phyloP scores from a whole-genome alignment of 2,329 filamentous ascomycete genomes.

The Botrytis fabae region DNA sequence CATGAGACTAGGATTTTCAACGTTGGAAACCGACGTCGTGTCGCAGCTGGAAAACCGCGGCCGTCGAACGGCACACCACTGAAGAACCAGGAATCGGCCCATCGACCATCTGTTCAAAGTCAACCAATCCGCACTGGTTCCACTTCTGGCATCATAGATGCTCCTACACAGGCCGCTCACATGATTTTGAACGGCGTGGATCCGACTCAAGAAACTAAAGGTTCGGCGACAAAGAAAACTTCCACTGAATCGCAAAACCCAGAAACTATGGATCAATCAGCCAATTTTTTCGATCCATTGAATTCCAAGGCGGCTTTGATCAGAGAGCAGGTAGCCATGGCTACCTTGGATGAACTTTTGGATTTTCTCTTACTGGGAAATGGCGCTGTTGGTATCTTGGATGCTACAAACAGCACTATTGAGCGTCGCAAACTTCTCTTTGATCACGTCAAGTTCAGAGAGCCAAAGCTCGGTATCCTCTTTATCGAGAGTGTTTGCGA shows the following conservation, averaged over 20 bases:
- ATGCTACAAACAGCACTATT: conserved; percentile 95
- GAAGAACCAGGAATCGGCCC: conserved; percentile 25
- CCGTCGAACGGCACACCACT: conserved; percentile 27
- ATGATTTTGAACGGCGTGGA: conserved; percentile 56
- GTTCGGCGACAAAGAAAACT: conserved; percentile 21
- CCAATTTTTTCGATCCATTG: conserved; percentile 88
- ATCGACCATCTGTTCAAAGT: not conserved
- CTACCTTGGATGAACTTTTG: conserved; percentile 87
- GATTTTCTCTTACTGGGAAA: conserved; percentile 82
- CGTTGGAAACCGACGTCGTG: conserved; percentile 85
- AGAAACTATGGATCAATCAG: conserved; percentile 75
- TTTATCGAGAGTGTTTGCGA: conserved; percentile 95
- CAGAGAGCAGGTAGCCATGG: conserved; percentile 87
- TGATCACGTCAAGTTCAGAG: conserved; percentile 75
- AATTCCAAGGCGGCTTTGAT: conserved; percentile 81
- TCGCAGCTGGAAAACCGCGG: conserved; percentile 62
- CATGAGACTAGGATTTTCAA: conserved; percentile 97
- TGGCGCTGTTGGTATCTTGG: conserved; percentile 90
- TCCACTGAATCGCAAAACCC: conserved; percentile 40
- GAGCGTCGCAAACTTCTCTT: conserved; percentile 81
- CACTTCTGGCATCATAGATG: conserved; percentile 35
- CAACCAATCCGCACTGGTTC: conserved; percentile 26
- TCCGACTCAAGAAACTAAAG: conserved; percentile 30
- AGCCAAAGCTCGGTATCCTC: conserved; percentile 85
- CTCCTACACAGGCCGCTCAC: conserved; percentile 53